Percentiles rank a stretch among this genome's conserved stretches.
These are phyloP conservation scores for Astrocystis sublimbata DNA, from an alignment of 495 filamentous ascomycete genomes.

Conservation along the genomic window DNA sequence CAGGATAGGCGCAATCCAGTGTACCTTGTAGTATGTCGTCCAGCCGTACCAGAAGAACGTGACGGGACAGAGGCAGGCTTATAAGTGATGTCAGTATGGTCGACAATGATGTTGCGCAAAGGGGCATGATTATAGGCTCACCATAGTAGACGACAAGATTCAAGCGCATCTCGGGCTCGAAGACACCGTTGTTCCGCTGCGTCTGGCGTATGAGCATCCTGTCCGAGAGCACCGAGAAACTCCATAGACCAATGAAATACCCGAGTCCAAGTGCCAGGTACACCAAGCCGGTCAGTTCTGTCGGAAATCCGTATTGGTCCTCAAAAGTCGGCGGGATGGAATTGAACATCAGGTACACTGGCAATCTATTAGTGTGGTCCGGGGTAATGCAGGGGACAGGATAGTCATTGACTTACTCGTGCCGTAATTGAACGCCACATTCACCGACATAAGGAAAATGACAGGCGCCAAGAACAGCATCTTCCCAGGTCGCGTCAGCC, in stretches of 20 bases:
- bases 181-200: conserved; percentile 49
- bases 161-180: conserved; percentile 58
- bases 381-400: not conserved
- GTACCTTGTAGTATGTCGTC: conserved; percentile 36
- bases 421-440: conserved; percentile 73
- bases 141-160: conserved; percentile 42
- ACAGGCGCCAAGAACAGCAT: conserved; percentile 63
- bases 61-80: conserved; percentile 39
- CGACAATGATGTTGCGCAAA: not conserved
- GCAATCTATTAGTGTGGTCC: not conserved
- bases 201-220: conserved; percentile 46
- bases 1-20: conserved; percentile 59
- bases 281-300: conserved; percentile 37
- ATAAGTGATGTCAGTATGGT: not conserved
- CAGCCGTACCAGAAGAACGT: conserved; percentile 56
- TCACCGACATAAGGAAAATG: conserved; percentile 66
- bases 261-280: conserved; percentile 49
- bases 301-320: conserved; percentile 47
- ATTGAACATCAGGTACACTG: conserved; percentile 72
- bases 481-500: conserved; percentile 55
- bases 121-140: not conserved
- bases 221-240: conserved; percentile 43
- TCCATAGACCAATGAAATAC: conserved; percentile 36
- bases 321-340: conserved; percentile 63
- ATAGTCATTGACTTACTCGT: conserved; percentile 33